Evolutionary conservation across 805 yeast species (phyloP).

Genomic region (Millerozyma acaciae): DNA sequence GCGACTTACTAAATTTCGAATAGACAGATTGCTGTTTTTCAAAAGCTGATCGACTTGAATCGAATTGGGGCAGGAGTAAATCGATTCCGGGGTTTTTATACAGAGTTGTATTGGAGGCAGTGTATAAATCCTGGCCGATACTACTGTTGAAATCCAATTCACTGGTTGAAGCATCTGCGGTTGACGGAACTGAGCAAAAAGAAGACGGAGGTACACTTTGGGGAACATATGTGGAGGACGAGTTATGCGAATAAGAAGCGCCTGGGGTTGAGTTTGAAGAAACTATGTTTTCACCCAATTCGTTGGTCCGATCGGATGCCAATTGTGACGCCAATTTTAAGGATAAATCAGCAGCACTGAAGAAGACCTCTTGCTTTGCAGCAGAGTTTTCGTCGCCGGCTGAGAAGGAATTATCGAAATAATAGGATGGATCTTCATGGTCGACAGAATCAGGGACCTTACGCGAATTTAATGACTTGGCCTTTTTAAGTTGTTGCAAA

Average conservation of each 20-base stretch:
- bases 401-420: too few species aligned
- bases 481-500: constrained; percentile 35
- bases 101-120: not conserved
- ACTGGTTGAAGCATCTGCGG: constrained; percentile 4
- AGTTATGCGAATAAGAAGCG: constrained; percentile 3
- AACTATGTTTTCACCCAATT: constrained; percentile 1
- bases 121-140: constrained; percentile 1
- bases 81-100: constrained; percentile 15
- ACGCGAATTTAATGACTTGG: constrained; percentile 34
- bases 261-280: constrained; percentile 8
- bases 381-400: too few species aligned
- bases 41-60: constrained; percentile 7
- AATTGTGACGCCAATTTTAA: constrained; percentile 21
- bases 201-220: constrained; percentile 5
- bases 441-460: too few species aligned
- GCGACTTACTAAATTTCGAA: not conserved
- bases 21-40: constrained; percentile 9
- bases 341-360: constrained; percentile 25
- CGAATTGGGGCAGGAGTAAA: constrained; percentile 24
- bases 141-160: constrained; percentile 2
- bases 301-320: constrained; percentile 5
- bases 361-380: constrained; percentile 11
- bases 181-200: constrained; percentile 12
- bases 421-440: too few species aligned
- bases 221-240: constrained; percentile 1